Evolutionary conservation across 2,329 filamentous ascomycete species (phyloP), one percentile per base, ranked within the genome.

Genomic region (Pezicula radicicola): DNA sequence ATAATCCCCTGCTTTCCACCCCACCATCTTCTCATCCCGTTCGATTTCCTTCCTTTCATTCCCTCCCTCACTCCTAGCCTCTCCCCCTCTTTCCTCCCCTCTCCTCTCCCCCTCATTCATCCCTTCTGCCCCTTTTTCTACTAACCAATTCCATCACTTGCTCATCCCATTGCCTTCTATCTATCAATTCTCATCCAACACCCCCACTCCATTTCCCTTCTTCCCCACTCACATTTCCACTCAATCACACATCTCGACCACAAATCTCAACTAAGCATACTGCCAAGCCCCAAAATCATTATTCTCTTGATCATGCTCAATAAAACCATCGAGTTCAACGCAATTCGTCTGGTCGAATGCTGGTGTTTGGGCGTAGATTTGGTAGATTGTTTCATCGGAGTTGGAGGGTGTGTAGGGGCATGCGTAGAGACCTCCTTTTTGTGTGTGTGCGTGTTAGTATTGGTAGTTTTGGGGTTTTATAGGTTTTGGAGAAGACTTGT

Each of bases 231-330:
- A 5, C 9, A 9, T 9, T 28, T 28, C 27, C 5, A 28, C 5
- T 9, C 27, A 28, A 5, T 28, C 5, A 28, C 27, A 9, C 27
- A 15, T 51, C 16, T n/a, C 3, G 13, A 18, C 25, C 30, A 25
- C 16, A 16, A 40, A 33, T 28, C 28, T 42, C 30, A 28, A 19
- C 65, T 52, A 73, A n/a, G 60, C 61, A 50, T 75, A 75, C 49
- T 72, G 66, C 69, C 69, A 75, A 25, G 67, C 67, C 3, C 71
- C 72, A 53, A 63, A 57, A 1, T 62, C 28, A 15, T 59, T 58
- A 1, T 57, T 58, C 1, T 58, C 61, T 15, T 55, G 48, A 8
- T 62, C 59, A 10, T 72, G 60, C 18, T 61, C 43, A 15, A 37
- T 52, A 28, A 75, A 51, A 0, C 69, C 72, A 5, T 66, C 57